These are phyloP conservation scores for Thecaphora thlaspeos DNA, from an alignment of 1,284 basidiomycete genomes.

Conservation along the genomic window DNA sequence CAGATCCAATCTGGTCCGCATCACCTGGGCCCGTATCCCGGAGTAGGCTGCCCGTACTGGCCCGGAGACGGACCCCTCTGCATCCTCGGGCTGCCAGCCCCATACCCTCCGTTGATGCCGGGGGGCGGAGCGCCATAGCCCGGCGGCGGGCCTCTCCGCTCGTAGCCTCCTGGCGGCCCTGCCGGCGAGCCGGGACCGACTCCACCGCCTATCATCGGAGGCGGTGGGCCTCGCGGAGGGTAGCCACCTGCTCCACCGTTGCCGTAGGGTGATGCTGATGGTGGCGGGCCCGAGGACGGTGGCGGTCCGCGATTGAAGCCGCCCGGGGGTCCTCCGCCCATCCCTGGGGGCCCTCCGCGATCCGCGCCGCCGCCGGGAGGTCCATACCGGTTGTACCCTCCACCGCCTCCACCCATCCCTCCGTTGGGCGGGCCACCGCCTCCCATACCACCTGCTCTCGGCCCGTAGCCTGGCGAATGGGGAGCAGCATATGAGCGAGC, in stretches of 20 bases:
- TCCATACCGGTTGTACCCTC: conserved; percentile 16
- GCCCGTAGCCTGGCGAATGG: conserved; percentile 28
- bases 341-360: conserved; percentile 12
- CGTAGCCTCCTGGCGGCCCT: conserved; percentile 13
- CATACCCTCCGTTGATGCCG: conserved; percentile 5
- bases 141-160: conserved; percentile 21
- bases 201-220: conserved; percentile 11
- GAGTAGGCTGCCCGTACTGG: conserved; percentile 11
- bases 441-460: conserved; percentile 8
- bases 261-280: no score
- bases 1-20: no score
- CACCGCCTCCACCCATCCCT: conserved; percentile 11
- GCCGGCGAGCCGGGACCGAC: conserved; percentile 3
- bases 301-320: conserved; percentile 22
- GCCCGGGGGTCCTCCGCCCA: no score
- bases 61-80: conserved; percentile 13
- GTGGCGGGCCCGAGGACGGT: conserved; percentile 15
- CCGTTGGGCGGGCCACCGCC: conserved; percentile 5
- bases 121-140: conserved; percentile 25
- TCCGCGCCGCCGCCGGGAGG: conserved; percentile 9
- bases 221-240: conserved; percentile 1
- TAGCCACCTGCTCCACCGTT: not conserved
- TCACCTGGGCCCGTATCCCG: conserved; percentile 21
- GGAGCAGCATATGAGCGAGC: no score
- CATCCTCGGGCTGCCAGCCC: conserved; percentile 27